A percentile compares a stretch with the other conserved stretches of the same genome.
These are phyloP conservation scores for Drosera spatulata DNA, from an alignment of 179 eudicot genomes.

Conservation along the genomic window DNA sequence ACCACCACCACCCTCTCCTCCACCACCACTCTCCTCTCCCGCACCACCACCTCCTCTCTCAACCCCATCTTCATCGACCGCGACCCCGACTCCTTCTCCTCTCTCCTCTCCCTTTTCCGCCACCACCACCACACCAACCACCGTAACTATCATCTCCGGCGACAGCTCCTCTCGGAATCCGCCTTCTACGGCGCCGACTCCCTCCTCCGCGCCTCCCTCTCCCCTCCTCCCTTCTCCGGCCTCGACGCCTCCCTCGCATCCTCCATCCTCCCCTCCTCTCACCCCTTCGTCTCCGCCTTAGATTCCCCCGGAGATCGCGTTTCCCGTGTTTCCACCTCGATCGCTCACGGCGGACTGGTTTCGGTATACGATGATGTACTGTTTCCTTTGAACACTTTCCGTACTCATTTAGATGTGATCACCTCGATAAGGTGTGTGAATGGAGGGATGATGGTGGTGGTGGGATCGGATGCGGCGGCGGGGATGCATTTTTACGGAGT, in stretches of 20 bases:
- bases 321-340: slow-evolving; percentile 37
- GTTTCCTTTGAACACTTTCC: slow-evolving; percentile 23
- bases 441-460: slow-evolving; percentile 31
- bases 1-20: slow-evolving; percentile 41
- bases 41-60: slow-evolving; percentile 25
- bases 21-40: slow-evolving; percentile 45
- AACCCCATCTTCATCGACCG: slow-evolving; percentile 47
- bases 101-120: slow-evolving; percentile 47
- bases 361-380: slow-evolving; percentile 41
- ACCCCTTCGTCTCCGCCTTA: slow-evolving; percentile 32
- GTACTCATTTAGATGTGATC: slow-evolving; percentile 49
- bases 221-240: slow-evolving; percentile 29
- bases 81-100: slow-evolving; percentile 47
- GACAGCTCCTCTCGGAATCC: slow-evolving; percentile 43
- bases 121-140: slow-evolving; percentile 36
- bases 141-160: slow-evolving; percentile 21
- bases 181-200: slow-evolving; percentile 34
- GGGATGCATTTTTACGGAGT: slow-evolving; percentile 59
- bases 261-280: slow-evolving; percentile 34
- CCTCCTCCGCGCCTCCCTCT: slow-evolving; percentile 22
- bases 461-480: slow-evolving; percentile 28
- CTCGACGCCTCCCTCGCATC: slow-evolving; percentile 35
- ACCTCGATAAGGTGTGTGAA: slow-evolving; percentile 19
- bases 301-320: slow-evolving; percentile 26
- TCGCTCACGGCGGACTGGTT: slow-evolving; percentile 56